Conservation (phyloP, 2,329 filamentous ascomycete species). For the Fusarium papillatum region DNA sequence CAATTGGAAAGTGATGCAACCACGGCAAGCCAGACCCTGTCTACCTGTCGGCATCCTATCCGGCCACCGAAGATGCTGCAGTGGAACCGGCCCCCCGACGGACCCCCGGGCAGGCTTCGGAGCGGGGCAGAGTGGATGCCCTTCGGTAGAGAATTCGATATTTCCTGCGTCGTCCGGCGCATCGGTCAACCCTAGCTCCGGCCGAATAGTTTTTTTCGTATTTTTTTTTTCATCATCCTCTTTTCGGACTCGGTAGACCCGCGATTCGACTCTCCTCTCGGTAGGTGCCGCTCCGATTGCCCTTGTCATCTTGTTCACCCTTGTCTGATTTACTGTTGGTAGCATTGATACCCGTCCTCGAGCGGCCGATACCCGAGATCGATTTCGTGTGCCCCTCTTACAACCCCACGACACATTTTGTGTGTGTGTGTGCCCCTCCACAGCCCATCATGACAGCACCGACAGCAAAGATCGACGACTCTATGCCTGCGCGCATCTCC, state of each 20-base stretch:
- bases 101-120: neutral
- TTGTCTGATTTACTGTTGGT: slow-evolving; percentile 10
- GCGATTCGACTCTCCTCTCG: neutral
- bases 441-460: slow-evolving; percentile 43
- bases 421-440: slow-evolving; percentile 21
- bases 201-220: neutral
- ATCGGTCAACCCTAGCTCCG: slow-evolving; percentile 7
- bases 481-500: slow-evolving; percentile 66
- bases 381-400: slow-evolving; percentile 31
- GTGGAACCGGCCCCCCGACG: neutral
- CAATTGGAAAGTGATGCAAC: slow-evolving; percentile 2
- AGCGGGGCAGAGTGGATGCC: slow-evolving; percentile 19
- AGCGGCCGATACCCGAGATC: slow-evolving; percentile 5
- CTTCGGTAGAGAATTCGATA: slow-evolving; percentile 26
- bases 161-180: slow-evolving; percentile 5
- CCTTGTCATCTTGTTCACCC: slow-evolving; percentile 6
- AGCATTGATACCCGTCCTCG: slow-evolving; percentile 1
- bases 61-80: neutral
- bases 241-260: slow-evolving; percentile 4
- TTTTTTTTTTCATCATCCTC: neutral
- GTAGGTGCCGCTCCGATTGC: neutral
- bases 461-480: slow-evolving; percentile 59
- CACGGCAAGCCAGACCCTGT: neutral
- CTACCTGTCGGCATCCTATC: slow-evolving; percentile 6
- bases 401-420: slow-evolving; percentile 27